Evolutionary conservation across 1,284 basidiomycete species (phyloP), one percentile per base, ranked within the genome.

Genomic region (Moesziomyces sp.): DNA sequence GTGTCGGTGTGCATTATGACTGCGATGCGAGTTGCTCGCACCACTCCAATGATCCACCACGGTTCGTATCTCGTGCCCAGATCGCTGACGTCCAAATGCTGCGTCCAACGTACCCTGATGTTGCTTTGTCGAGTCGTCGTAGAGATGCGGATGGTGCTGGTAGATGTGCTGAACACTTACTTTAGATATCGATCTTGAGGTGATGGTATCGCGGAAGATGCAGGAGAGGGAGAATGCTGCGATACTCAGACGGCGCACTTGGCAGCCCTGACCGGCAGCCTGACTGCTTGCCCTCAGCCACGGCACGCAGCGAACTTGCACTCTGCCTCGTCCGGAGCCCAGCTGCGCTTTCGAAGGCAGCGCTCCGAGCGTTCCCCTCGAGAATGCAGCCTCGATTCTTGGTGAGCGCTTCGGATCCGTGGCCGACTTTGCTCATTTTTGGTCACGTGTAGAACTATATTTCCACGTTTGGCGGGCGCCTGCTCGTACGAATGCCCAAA

Each of bases 121-220:
- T 13, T 40, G 13, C 3, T 40, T 16, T 40, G 18, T 23, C 26
- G 45, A 18, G 26, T 46, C n/a, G 45, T 19, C n/a, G 44, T 13
- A 23, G 45, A 23, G 45, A 46, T 23, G 21, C 21, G 45, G n/a
- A 42, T 35, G 52, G 33, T 56, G 46, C 49, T 70, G 46, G 30
- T 42, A 40, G 24, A 40, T 9, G 47, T 9, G 16, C 21, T 16
- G 14, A 46, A 61, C 56, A 72, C 69, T 72, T 61, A 72, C 69
- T 67, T 49, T 67, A 54, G 57, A 72, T 72, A 72, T 72, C 63
- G 63, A 65, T 72, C 69, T 72, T 66, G 63, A 72, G 44, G 63
- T 66, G 63, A 63, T 71, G 68, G 68, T 71, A 66, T 71, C 59
- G 47, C 66, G 67, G 47, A 63, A 44, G 69, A 62, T 66, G 58